A percentile compares a stretch with the other conserved stretches of the same genome.
Evolutionary conservation across 805 yeast species (phyloP).

Genomic region (Cyberlindnera mycetangii): DNA sequence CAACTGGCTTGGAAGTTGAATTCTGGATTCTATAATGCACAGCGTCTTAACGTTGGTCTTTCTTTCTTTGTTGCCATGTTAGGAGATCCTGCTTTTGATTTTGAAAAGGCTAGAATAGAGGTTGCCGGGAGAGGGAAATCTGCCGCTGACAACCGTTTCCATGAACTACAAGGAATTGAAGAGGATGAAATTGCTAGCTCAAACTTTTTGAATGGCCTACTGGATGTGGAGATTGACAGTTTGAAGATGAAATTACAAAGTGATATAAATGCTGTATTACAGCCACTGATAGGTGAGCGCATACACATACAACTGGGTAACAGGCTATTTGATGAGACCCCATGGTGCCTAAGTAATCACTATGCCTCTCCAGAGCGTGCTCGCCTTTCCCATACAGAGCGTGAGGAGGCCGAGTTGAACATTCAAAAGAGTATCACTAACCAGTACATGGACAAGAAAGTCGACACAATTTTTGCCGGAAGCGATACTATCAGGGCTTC

Average conservation of each 20-base stretch:
- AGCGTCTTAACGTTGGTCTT: slow-evolving; percentile 16
- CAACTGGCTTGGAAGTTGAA: slow-evolving; percentile 5
- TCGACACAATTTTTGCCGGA: neutral
- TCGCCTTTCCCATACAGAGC: neutral
- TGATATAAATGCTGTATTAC: slow-evolving; percentile 16
- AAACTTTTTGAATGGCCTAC: slow-evolving; percentile 10
- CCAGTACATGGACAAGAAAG: neutral
- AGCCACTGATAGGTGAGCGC: slow-evolving; percentile 11
- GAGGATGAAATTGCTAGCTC: slow-evolving; percentile 16
- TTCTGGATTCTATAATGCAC: slow-evolving; percentile 15
- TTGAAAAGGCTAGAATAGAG: slow-evolving; percentile 11
- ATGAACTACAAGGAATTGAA: neutral
- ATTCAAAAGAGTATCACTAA: neutral
- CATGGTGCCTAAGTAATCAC: neutral
- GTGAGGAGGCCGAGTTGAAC: neutral
- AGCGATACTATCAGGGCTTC: neutral
- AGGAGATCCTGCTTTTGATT: slow-evolving; percentile 19
- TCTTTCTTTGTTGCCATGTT: slow-evolving; percentile 15
- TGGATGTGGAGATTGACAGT: slow-evolving; percentile 15
- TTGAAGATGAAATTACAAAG: slow-evolving; percentile 3
- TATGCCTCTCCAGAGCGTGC: neutral
- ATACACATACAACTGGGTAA: neutral
- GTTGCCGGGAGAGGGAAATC: neutral
- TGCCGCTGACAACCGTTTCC: neutral
- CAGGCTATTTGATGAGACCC: neutral